phyloP scores from a whole-genome alignment of 331 rosid species.

The Acacia concinna region DNA sequence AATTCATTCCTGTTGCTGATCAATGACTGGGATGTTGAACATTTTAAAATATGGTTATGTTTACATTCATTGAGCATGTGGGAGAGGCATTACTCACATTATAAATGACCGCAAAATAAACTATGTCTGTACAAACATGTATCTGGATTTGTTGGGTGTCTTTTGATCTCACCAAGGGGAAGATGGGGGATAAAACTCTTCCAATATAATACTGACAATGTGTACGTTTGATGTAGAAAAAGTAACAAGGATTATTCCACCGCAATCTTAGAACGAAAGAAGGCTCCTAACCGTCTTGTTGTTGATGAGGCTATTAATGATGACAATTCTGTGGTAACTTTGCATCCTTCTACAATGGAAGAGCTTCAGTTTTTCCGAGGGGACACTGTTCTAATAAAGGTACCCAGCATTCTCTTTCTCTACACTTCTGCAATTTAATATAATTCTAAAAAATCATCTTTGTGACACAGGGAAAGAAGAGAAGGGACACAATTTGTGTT shows the following conservation, averaged over 20 bases:
- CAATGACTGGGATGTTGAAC: not conserved
- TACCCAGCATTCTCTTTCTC: slow-evolving; percentile 7
- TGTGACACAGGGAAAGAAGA: slow-evolving; percentile 46
- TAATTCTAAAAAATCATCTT: not conserved
- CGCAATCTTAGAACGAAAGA: slow-evolving; percentile 49
- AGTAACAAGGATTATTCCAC: slow-evolving; percentile 41
- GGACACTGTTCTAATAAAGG: slow-evolving; percentile 48
- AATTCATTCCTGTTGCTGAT: not conserved
- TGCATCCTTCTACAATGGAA: slow-evolving; percentile 54
- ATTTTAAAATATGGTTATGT: no score
- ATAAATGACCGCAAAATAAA: not conserved
- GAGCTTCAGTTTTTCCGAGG: slow-evolving; percentile 45
- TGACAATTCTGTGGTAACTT: slow-evolving; percentile 47
- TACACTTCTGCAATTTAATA: not conserved
- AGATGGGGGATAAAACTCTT: not conserved
- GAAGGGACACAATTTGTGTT: slow-evolving; percentile 47
- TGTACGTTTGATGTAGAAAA: slow-evolving; percentile 31
- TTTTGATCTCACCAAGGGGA: not conserved
- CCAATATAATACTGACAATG: not conserved
- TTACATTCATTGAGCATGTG: not conserved
- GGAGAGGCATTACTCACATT: not conserved
- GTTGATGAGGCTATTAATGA: slow-evolving; percentile 48
- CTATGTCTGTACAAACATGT: not conserved
- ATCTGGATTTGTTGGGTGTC: not conserved
- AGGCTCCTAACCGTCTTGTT: slow-evolving; percentile 51